Percentiles rank a stretch among this genome's conserved stretches.
Conservation (phyloP, 129 eudicot species). For the Arctium lappa region DNA sequence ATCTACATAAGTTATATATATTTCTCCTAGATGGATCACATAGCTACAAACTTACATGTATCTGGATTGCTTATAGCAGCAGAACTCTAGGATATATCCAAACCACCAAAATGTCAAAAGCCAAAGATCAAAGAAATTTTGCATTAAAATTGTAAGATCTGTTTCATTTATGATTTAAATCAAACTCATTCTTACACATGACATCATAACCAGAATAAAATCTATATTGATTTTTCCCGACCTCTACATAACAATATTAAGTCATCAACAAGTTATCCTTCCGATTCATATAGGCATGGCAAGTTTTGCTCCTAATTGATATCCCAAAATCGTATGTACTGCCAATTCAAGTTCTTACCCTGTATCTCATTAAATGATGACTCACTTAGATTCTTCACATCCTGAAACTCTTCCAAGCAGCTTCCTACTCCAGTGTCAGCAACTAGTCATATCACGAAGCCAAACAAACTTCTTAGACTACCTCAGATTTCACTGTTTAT, state of each 20-base stretch:
- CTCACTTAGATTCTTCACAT: constrained; percentile 36
- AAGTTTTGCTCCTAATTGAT: neutral
- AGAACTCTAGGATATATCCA: neutral
- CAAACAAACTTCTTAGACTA: constrained; percentile 13
- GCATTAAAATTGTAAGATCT: neutral
- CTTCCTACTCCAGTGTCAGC: constrained; percentile 95
- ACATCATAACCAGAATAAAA: constrained; percentile 12
- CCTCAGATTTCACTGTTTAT: constrained; percentile 1
- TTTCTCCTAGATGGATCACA: neutral
- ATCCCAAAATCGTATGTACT: neutral
- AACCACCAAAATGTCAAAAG: neutral
- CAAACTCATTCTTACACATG: neutral
- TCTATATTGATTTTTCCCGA: neutral
- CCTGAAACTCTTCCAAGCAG: constrained; percentile 72
- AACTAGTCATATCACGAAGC: constrained; percentile 46
- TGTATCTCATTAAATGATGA: constrained; percentile 33
- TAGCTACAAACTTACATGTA: neutral
- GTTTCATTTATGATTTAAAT: neutral
- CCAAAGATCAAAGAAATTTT: neutral
- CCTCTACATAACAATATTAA: constrained; percentile 6
- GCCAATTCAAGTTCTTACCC: constrained; percentile 31
- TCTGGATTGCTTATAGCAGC: neutral
- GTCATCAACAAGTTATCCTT: neutral
- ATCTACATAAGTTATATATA: neutral
- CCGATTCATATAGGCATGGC: neutral